Evolutionary conservation across 83 land plant genomes (phyloP), one percentile per base, ranked within the genome.

Genomic region (Larix sibirica): DNA sequence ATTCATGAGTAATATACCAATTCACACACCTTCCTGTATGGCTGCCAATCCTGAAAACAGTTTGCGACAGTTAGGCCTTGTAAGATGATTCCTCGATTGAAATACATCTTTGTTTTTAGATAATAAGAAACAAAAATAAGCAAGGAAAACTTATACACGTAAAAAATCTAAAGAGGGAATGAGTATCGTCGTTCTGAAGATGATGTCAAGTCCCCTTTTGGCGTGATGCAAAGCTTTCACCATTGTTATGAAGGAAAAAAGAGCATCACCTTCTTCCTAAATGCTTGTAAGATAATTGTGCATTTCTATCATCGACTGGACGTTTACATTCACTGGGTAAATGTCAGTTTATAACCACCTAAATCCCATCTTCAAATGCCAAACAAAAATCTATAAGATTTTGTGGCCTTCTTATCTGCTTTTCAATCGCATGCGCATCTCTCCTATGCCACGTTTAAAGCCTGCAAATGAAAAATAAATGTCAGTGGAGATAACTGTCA

Each of bases 211-310:
- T 20, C 92, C 91, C 58, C 80, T 83, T 69, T 88, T 90, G 28
- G 80, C 83, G 33, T 89, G 87, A 44, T 90, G 82, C 33, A 90
- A 70, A 16, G 92, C 83, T 82, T 90, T 90, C 79, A 90, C 60
- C 76, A 84, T 77, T 61, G 73, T 83, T 9, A 90, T 82, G 63
- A 90, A 61, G 4, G 91, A 79, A 21, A 88, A 88, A 36, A 90
- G 83, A 17, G 86, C 87, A 81, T 90, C 92, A 3, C 88, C 92
- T 68, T 90, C 91, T 74, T 88, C 83, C 82, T 83, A 88, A 50
- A 88, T 84, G 82, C 91, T 88, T 3, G 92, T 88, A 61, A 88
- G 64, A 54, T 88, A 90, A 82, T 86, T 90, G 73, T 90, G 87
- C 91, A 90, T 88, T 82, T 90, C 90, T 50, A 90, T 86, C 78